Evolutionary conservation across 148 eudicot species (phyloP).

Genomic region (Tetragonia tetragonoides): DNA sequence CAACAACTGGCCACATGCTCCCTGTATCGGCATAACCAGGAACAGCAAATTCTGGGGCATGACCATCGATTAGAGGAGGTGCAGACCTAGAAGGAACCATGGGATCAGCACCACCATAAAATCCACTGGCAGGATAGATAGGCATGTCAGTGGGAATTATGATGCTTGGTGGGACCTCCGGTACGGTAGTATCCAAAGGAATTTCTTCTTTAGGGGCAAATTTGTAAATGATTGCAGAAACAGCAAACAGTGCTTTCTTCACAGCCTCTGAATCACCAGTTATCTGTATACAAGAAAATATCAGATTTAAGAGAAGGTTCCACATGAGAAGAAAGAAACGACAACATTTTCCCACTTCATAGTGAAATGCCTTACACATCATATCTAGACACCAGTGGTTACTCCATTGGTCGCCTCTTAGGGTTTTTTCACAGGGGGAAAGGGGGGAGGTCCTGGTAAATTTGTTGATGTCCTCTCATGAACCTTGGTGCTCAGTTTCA

Average conservation of each 20-base stretch:
- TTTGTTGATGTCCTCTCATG: too few relatives aligned
- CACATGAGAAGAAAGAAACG: neutral
- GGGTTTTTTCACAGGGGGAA: too few relatives aligned
- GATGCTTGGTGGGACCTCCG: constrained; percentile 73
- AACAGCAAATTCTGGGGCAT: constrained; percentile 54
- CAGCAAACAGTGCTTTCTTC: constrained; percentile 76
- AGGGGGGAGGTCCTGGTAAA: too few relatives aligned
- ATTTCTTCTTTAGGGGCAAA: constrained; percentile 77
- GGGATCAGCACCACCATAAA: constrained; percentile 62
- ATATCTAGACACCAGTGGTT: neutral
- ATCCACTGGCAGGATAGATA: constrained; percentile 59
- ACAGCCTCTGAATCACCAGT: constrained; percentile 82
- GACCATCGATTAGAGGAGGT: constrained; percentile 52
- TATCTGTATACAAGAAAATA: constrained; percentile 43
- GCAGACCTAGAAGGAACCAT: constrained; percentile 51
- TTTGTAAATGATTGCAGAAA: constrained; percentile 91
- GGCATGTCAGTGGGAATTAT: constrained; percentile 88
- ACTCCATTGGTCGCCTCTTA: too few relatives aligned
- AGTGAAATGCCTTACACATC: neutral
- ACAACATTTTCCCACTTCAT: neutral
- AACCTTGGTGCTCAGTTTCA: too few relatives aligned
- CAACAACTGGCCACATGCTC: constrained; percentile 63
- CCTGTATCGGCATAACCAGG: constrained; percentile 61
- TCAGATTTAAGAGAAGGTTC: neutral
- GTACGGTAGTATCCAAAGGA: constrained; percentile 64